Base-by-base conservation (phyloP, 1,284 basidiomycete species). In the Boletus calvinii region DNA sequence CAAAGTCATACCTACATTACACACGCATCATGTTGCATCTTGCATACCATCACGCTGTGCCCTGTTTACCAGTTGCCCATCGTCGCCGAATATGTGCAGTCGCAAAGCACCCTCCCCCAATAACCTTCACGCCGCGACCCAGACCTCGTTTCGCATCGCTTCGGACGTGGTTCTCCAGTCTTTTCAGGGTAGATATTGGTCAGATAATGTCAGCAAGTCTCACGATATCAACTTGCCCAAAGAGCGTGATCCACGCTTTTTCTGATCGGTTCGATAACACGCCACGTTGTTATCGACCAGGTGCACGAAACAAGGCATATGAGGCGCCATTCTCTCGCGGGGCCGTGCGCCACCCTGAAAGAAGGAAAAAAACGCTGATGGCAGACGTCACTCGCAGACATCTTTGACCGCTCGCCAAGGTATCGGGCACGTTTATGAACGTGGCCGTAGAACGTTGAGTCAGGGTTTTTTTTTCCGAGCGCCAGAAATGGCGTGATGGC, bases 1-100 rank as follows among this genome's bases (percentile, higher is more conserved):
- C 32, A 50, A 51, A 52, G 48, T 61, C 65, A 66, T 56, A 49
- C 52, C 41, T 66, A 67, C 55, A 38, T 60, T 59, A 68, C 60
- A 54, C 56, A 54, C 56, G n/a, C 56, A 53, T 48, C 53, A 45
- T 59, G 49, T 61, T 38, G 49, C 34, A 50, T 61, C 50, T 54
- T 67, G 57, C 62, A 57, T 52, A 53, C 39, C 51, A 42, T 45
- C 43, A 46, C 46, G 48, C 53, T 29, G 44, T 46, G 39, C 26
- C 20, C 42, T 41, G 12, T 50, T 34, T 31, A 43, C 52, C 45
- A 29, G 37, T 38, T 36, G 40, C 18, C 39, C 61, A 48, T 39
- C 48, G 12, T 52, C 32, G 45, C 38, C 32, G 32, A 37, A 29
- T 29, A n/a, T 34, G 36, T 35, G 39, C 18, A 37, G 12, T 34